These are phyloP conservation scores for Diddensiella transvaalensis DNA, from an alignment of 805 yeast genomes.

Conservation along the genomic window DNA sequence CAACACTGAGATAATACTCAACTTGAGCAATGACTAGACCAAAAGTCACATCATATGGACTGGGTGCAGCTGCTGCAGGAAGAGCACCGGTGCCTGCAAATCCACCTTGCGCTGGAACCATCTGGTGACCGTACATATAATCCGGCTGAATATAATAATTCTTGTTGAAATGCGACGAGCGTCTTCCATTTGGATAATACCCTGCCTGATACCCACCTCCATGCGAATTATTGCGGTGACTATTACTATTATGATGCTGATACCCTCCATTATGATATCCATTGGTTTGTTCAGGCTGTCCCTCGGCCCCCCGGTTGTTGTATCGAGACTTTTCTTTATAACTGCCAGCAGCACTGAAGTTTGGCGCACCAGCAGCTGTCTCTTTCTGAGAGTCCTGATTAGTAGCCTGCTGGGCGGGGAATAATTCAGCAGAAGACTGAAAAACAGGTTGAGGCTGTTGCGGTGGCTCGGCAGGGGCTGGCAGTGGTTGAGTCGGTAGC, in stretches of 20 bases:
- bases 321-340: slow-evolving; percentile 8
- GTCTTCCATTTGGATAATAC: slow-evolving; percentile 12
- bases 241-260: slow-evolving; percentile 13
- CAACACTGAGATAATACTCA: slow-evolving; percentile 86
- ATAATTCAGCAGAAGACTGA: neutral
- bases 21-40: slow-evolving; percentile 53
- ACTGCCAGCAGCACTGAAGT: neutral
- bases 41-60: slow-evolving; percentile 24
- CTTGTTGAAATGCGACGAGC: slow-evolving; percentile 22
- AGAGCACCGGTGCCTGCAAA: slow-evolving; percentile 13
- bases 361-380: neutral
- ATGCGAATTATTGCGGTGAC: slow-evolving; percentile 10
- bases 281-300: slow-evolving; percentile 3
- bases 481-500: neutral
- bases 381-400: neutral
- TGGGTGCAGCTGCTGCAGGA: slow-evolving; percentile 13
- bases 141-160: slow-evolving; percentile 12
- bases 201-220: slow-evolving; percentile 10
- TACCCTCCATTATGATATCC: slow-evolving; percentile 5
- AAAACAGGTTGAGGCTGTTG: neutral
- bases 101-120: neutral
- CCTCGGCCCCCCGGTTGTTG: neutral
- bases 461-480: neutral
- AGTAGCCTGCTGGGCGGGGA: neutral
- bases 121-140: slow-evolving; percentile 3